Evolutionary conservation across 495 filamentous ascomycete species (phyloP).

Genomic region (Elasticomyces elasticus): DNA sequence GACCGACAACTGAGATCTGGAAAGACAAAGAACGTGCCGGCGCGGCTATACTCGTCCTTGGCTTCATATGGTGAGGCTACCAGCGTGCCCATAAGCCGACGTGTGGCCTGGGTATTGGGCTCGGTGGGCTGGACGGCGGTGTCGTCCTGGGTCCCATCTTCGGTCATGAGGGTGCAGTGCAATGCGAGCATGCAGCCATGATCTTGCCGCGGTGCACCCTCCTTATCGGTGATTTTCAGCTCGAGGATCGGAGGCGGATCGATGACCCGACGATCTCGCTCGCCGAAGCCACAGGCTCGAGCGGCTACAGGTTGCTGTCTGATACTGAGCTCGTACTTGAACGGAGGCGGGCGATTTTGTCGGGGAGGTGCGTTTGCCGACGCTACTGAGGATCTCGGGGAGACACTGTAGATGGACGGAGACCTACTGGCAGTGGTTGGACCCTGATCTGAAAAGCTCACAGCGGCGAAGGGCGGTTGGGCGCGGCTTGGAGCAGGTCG

Average conservation of each 20-base stretch:
- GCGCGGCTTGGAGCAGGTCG: not conserved
- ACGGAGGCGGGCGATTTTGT: conserved; percentile 5
- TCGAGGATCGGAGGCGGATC: conserved; percentile 94
- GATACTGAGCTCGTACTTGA: conserved; percentile 47
- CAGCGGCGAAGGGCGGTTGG: not conserved
- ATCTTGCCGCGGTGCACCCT: conserved; percentile 42
- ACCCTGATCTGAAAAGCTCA: not conserved
- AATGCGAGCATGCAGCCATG: conserved; percentile 75
- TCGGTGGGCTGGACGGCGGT: conserved; percentile 36
- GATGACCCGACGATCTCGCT: conserved; percentile 84
- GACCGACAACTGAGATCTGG: conserved; percentile 87
- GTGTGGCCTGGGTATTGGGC: conserved; percentile 37
- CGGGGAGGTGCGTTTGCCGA: not conserved
- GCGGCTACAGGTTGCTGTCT: conserved; percentile 87
- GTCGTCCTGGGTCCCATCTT: conserved; percentile 48
- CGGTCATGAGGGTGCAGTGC: conserved; percentile 68
- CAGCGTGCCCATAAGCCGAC: conserved; percentile 68
- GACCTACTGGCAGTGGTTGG: not conserved
- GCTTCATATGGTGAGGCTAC: conserved; percentile 66
- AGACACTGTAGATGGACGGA: not conserved
- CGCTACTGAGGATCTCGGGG: conserved; percentile 1
- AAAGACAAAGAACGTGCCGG: conserved; percentile 89
- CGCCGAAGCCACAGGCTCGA: conserved; percentile 87
- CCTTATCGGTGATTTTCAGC: conserved; percentile 59
- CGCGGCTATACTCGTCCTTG: conserved; percentile 51